Base-by-base conservation (phyloP, 495 filamentous ascomycete genomes). In the Lasiosphaeria hispida region DNA sequence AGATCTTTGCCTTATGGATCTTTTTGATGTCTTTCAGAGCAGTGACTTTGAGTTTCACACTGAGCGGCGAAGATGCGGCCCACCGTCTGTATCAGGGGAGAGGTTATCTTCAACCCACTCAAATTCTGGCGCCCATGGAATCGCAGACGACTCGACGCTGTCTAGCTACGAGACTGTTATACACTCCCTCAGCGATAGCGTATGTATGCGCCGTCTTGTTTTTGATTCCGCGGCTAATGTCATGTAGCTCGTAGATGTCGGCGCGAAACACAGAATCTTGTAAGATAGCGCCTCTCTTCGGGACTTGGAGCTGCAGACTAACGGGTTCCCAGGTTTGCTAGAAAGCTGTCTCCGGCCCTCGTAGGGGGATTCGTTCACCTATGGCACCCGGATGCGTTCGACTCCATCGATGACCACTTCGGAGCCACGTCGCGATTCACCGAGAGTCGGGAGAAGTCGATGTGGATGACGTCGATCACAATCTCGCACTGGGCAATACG, bases 401-500 rank as follows among this genome's bases (percentile, higher is more conserved):
- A 48, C 15, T 13, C 42, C 2, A 54, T 60, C 15, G 51, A 55
- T 13, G 51, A 61, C 34, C 47, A 61, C 41, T 61, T 61, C 45
- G 59, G 59, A 10, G 15, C 59, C 30, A 34, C 39, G 4, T 57
- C 53, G 11, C 59, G 59, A 7, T 61, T 61, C 30, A 53, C 48
- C 38, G 53, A 61, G 5, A 57, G 47, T 43, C 10, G 44, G 1
- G 53, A 52, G 41, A 57, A 23, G 2, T 19, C 53, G 0, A 52
- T 44, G 37, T 61, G 59, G 59, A 61, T 33, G 8, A 61, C 59
- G 14, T 48, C 47, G 14, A 57, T 61, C 17, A 57, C 44, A 18
- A 53, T 61, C 13, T 61, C 59, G 10, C 59, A 61, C 17, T 59
- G 57, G 57, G 47, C 39, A 2, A 59, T 59, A 7, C 47, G 57